Base-by-base conservation (phyloP, 2,329 filamentous ascomycete genomes). In the Penicillium sp. region DNA sequence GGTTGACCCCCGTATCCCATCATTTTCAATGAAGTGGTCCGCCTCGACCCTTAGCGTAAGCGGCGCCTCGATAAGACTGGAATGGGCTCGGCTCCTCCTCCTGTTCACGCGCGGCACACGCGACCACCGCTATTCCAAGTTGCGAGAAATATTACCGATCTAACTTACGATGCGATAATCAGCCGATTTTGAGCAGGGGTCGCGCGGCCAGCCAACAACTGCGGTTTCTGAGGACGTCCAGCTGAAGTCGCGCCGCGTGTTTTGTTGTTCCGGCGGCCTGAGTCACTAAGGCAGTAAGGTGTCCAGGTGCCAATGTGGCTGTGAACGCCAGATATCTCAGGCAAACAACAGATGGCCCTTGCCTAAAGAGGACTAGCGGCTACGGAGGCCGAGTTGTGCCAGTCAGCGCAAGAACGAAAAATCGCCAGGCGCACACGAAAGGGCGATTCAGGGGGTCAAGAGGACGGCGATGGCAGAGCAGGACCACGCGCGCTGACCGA, bases 1-100 rank as follows among this genome's bases (percentile, higher is more conserved):
- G 67, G 63, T 57, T 71, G 71, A 57, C 72, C 71, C 55, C 71
- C 71, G 67, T 74, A 75, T 55, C 70, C 71, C 73, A 76, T 76
- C 73, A 76, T 76, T 53, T 70, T 75, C 49, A 60, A 48, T 58
- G 57, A 68, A 38, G 55, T 59, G 53, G 45, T 33, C 2, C 51
- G 30, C 54, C 57, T 59, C 38, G 51, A 57, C 54, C 43, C 49
- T 62, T 62, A 52, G 57, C 59, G 59, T 61, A 57, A 66, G 65
- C 65, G 63, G 62, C 51, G 60, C 55, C 59, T 43, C 33, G 48
- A 62, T 61, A 46, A 57, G 45, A 61, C 48, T 57, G 43, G 45
- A 42, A 28, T 38, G 52, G 19, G 26, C 13, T 46, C 53, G 22
- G 53, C 42, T 55, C 42, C 42, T 37, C 25, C 55, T 40, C 58